Evolutionary conservation across 371 early-diverging fungal species (phyloP), one percentile per base, ranked within the genome.

Genomic region (Mucor velutinosus): DNA sequence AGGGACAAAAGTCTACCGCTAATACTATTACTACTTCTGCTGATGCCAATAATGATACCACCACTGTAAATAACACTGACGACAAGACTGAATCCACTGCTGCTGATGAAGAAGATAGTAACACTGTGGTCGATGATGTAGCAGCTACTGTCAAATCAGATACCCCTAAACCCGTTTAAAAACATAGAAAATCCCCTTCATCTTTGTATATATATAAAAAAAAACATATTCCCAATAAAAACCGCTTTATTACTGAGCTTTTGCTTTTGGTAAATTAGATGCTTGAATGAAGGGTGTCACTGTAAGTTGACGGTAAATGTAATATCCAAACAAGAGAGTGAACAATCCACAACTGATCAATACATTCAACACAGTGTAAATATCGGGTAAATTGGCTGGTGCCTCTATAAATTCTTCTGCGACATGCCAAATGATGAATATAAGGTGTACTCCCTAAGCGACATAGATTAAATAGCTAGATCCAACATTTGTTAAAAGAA

Each of bases 361-460:
- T 11, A 89, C 89, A 75, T 96, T 97, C 23, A 89, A 55, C 4
- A 97, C 93, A 0, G 89, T 83, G 62, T 86, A 94, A 4, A 95
- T 27, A 67, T 97, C 94, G 0, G 98, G 98, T 64, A 89, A 84
- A 37, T 83, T 76, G 7, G 76, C 68, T 12, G 96, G 96, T 7
- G 93, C 82, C 1, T 87, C 76, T 7, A 93, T 45, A 2, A 76
- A 60, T 6, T 66, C 64, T 57, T 94, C 92, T 17, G 80, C 70
- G 4, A 83, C 12, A 75, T 94, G 94, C 72, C 93, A 76, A 4
- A 75, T 58, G 0, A 76, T 49, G 66, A 94, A 89, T 7, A 72
- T 70, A 4, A 80, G 45, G 62, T 89, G 83, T 25, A 80, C 66
- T 32, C 70, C 71, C 91, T 68, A 62, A 2, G 14, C 12, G 30